Percentiles rank a stretch among this genome's conserved stretches.
Conservation (phyloP, 257 asterid genomes). For the Ilex asprella region DNA sequence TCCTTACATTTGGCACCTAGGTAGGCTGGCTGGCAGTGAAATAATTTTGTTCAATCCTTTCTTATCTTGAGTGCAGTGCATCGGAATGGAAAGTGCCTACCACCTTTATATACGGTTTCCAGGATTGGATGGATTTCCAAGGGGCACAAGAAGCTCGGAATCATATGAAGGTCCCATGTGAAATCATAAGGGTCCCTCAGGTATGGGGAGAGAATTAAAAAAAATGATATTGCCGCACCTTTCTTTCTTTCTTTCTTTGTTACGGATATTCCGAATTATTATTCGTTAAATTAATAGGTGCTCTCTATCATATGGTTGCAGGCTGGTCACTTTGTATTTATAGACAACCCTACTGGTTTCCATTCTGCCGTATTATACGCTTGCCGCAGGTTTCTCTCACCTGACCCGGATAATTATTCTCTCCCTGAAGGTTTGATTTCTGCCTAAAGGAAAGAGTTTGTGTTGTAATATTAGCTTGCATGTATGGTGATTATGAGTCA, state of each 20-base stretch:
- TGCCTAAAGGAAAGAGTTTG: slow-evolving; percentile 23
- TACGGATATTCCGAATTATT: background rate
- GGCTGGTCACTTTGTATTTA: slow-evolving; percentile 77
- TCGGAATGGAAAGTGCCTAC: slow-evolving; percentile 84
- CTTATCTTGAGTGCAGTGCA: slow-evolving; percentile 38
- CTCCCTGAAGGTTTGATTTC: slow-evolving; percentile 55
- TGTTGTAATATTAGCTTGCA: background rate
- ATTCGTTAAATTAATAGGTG: background rate
- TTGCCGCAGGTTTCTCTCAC: slow-evolving; percentile 46
- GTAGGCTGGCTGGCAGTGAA: background rate
- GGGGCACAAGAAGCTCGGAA: slow-evolving; percentile 72
- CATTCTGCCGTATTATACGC: slow-evolving; percentile 73
- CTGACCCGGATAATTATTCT: slow-evolving; percentile 20
- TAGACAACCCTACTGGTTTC: slow-evolving; percentile 57
- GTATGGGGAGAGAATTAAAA: slow-evolving; percentile 16
- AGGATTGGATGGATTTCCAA: slow-evolving; percentile 81
- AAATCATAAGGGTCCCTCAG: slow-evolving; percentile 73
- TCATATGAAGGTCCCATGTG: slow-evolving; percentile 69
- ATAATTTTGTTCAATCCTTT: no score
- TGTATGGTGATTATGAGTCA: no score
- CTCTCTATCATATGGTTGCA: slow-evolving; percentile 16
- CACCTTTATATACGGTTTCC: slow-evolving; percentile 64
- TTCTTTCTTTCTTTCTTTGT: no score
- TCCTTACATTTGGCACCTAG: no score
- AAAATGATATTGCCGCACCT: background rate